phyloP scores from a whole-genome alignment of 2,329 filamentous ascomycete genomes.

The Phialophora expanda region DNA sequence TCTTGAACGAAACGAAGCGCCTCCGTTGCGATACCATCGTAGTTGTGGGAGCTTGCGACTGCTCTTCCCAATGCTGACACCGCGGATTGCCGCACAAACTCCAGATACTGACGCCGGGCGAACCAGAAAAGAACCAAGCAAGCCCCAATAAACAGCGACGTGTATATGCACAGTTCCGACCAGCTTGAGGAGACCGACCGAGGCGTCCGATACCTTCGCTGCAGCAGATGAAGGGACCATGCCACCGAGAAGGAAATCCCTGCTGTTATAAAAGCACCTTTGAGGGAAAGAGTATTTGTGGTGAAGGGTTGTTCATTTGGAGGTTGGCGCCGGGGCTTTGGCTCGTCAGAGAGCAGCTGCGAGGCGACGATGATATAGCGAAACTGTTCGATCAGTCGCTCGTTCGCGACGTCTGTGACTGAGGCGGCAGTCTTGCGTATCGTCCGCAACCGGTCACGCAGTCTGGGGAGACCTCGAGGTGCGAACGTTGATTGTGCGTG shows the following conservation, averaged over 20 bases:
- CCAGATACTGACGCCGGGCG: slow-evolving; percentile 78
- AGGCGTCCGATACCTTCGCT: slow-evolving; percentile 60
- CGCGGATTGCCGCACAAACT: slow-evolving; percentile 75
- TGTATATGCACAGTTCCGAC: slow-evolving; percentile 50
- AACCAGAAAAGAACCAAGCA: slow-evolving; percentile 50
- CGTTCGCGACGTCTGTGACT: slow-evolving; percentile 49
- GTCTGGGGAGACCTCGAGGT: slow-evolving; percentile 48
- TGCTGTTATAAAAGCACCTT: slow-evolving; percentile 70
- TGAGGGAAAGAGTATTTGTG: slow-evolving; percentile 47
- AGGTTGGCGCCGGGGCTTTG: slow-evolving; percentile 47
- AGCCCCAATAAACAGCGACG: slow-evolving; percentile 37
- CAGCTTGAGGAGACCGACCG: slow-evolving; percentile 45
- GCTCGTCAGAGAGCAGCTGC: slow-evolving; percentile 77
- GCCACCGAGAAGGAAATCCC: slow-evolving; percentile 65
- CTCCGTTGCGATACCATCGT: slow-evolving; percentile 77
- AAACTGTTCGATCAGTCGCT: slow-evolving; percentile 87
- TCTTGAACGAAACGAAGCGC: slow-evolving; percentile 86
- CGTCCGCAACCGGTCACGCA: slow-evolving; percentile 30
- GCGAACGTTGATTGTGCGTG: slow-evolving; percentile 45
- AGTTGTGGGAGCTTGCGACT: slow-evolving; percentile 75
- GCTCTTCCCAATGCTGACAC: slow-evolving; percentile 71
- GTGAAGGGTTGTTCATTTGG: slow-evolving; percentile 29
- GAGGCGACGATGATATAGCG: slow-evolving; percentile 92
- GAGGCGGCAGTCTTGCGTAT: slow-evolving; percentile 33
- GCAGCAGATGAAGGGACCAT: slow-evolving; percentile 74